Evolutionary conservation across 2,329 filamentous ascomycete species (phyloP).

Genomic region (Alternaria atra): DNA sequence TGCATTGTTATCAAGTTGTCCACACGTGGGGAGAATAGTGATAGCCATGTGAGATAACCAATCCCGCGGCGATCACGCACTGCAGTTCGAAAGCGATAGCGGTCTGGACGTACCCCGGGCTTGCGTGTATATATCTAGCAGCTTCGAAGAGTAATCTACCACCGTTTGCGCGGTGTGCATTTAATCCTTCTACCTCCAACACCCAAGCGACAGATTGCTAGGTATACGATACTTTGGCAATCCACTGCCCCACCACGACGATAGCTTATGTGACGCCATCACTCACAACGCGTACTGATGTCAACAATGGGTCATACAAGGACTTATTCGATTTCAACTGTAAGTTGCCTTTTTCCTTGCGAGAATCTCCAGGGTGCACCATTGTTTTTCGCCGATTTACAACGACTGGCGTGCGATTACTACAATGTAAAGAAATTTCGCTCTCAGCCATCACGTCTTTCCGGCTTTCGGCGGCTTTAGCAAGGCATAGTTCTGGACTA

Average conservation of each 20-base stretch:
- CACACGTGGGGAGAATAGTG: constrained; percentile 25
- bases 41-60: constrained; percentile 1
- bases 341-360: constrained; percentile 35
- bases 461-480: constrained; percentile 42
- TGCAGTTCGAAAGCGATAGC: constrained; percentile 31
- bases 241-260: constrained; percentile 26
- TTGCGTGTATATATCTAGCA: constrained; percentile 19
- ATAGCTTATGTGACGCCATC: constrained; percentile 11
- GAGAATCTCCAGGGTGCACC: constrained; percentile 10
- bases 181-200: constrained; percentile 6
- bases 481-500: constrained; percentile 22
- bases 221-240: constrained; percentile 7
- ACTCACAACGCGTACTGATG: constrained; percentile 4
- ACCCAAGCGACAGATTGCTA: constrained; percentile 1
- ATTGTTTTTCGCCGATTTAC: constrained; percentile 27
- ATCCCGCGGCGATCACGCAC: constrained; percentile 15
- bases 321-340: constrained; percentile 50
- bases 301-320: constrained; percentile 39
- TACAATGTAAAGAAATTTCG: constrained; percentile 22
- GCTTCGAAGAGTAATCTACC: constrained; percentile 14
- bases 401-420: constrained; percentile 17
- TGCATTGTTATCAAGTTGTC: not conserved
- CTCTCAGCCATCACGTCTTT: constrained; percentile 25
- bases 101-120: constrained; percentile 20
- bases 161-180: constrained; percentile 14